Evolutionary conservation across 306 rosid genomes (phyloP), one percentile per base, ranked within the genome.

Genomic region (cucumber (Cucumis sativus)): DNA sequence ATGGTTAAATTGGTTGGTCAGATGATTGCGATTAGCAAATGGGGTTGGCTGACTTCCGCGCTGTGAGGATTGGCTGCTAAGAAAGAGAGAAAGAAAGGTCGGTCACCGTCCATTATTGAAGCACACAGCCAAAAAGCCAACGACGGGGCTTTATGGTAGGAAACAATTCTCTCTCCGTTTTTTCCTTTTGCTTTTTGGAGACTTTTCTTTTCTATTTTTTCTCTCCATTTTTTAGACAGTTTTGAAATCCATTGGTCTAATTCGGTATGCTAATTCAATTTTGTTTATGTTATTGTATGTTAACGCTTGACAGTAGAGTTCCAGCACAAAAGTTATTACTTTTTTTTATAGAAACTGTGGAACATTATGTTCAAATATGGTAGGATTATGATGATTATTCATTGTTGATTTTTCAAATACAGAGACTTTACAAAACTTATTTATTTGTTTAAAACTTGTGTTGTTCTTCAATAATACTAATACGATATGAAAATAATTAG

Each of bases 101-200:
- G 88, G 88, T 77, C 84, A 85, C 91, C 89, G 87, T 81, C 93
- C 83, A 81, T 82, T 64, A 82, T 77, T 84, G 85, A 58, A 77
- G 64, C 39, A 78, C 39, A 78, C 85, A 77, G 81, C 81, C 91
- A 74, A 81, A 59, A 80, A 80, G 81, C 81, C 80, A 37, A 75
- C n/a, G 55, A 83, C 80, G 88, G 92, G 86, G 74, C 86, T 81
- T n/a, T 66, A 52, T 80, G 77, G 62, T 76, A 60, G 79, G 64
- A 49, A 78, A 59, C 75, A 69, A 45, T 1, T 68, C 35, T 43
- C 75, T 68, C 56, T 68, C 66, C 45, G 5, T 2, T 14, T 14
- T 70, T 43, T 67, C 9, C 55, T 10, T 11, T 63, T 17, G 23
- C 47, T 64, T 35, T 64, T 33, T 35, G 47, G 23, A 8, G 45